These are phyloP conservation scores for Phytophthora pistaciae DNA, from an alignment of 352 stramenopile genomes.

Conservation along the genomic window DNA sequence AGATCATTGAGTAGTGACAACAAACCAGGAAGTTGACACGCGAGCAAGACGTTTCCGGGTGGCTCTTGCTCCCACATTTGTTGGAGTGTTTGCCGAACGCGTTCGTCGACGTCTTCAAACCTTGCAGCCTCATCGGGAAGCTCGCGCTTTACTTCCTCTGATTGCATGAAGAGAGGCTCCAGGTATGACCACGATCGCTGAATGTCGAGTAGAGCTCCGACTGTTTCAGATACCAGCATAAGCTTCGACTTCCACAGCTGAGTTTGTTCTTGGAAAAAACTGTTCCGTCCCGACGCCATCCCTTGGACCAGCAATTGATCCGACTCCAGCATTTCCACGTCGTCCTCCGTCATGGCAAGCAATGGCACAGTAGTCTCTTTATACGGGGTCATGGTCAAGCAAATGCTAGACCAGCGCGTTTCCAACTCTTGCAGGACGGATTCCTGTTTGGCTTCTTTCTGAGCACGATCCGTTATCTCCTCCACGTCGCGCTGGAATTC, in stretches of 20 bases:
- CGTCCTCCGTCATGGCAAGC: constrained; percentile 92
- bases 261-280: constrained; percentile 74
- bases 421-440: constrained; percentile 83
- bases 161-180: constrained; percentile 95
- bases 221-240: constrained; percentile 88
- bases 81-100: constrained; percentile 70
- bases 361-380: constrained; percentile 88
- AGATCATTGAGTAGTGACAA: constrained; percentile 81
- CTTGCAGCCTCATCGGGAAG: constrained; percentile 91
- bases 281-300: constrained; percentile 88
- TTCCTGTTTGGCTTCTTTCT: constrained; percentile 94
- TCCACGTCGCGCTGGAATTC: constrained; percentile 86
- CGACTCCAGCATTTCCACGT: constrained; percentile 95
- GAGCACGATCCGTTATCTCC: constrained; percentile 91
- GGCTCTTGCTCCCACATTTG: constrained; percentile 80
- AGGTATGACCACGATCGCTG: constrained; percentile 96
- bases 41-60: constrained; percentile 74
- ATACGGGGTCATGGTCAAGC: constrained; percentile 88
- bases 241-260: constrained; percentile 65
- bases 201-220: constrained; percentile 91
- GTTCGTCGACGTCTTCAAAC: constrained; percentile 91
- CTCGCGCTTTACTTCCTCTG: constrained; percentile 95
- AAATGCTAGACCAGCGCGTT: constrained; percentile 71
- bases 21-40: constrained; percentile 88
- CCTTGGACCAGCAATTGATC: constrained; percentile 95